Evolutionary conservation across 2,329 filamentous ascomycete species (phyloP).

Genomic region (Phyllosticta citribraziliensis): DNA sequence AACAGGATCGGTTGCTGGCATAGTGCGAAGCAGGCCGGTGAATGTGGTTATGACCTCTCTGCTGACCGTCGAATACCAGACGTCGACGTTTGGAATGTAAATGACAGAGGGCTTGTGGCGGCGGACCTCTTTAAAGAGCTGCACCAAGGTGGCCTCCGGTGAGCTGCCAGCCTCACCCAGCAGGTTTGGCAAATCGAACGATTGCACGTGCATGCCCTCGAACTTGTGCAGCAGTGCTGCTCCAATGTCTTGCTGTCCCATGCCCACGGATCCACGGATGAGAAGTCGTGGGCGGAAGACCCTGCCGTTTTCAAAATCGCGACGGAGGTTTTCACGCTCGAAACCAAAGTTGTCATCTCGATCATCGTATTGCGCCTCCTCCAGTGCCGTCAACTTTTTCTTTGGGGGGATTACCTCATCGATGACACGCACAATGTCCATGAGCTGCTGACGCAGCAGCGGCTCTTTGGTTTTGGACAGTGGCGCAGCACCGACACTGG

Average conservation of each 20-base stretch:
- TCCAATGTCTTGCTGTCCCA: constrained; percentile 88
- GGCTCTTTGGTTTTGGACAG: constrained; percentile 74
- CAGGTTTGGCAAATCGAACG: constrained; percentile 82
- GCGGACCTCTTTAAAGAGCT: constrained; percentile 84
- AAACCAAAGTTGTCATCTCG: constrained; percentile 77
- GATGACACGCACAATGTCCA: constrained; percentile 56
- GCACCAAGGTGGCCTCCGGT: constrained; percentile 79
- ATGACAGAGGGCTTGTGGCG: constrained; percentile 94
- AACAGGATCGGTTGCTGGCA: constrained; percentile 84
- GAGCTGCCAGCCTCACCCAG: constrained; percentile 73
- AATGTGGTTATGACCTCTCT: constrained; percentile 65
- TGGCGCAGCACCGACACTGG: constrained; percentile 72
- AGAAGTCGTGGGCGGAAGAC: constrained; percentile 83
- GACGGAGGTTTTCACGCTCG: constrained; percentile 64
- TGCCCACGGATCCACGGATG: constrained; percentile 70
- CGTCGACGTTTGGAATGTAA: constrained; percentile 81
- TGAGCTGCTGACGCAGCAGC: constrained; percentile 63
- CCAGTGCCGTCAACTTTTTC: constrained; percentile 78
- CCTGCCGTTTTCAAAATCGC: constrained; percentile 69
- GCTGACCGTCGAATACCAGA: constrained; percentile 70
- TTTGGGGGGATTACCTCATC: constrained; percentile 72
- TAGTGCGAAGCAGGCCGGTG: constrained; percentile 65
- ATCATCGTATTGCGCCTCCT: constrained; percentile 90
- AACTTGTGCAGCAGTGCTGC: constrained; percentile 81
- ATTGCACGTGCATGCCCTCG: constrained; percentile 88